A percentile compares a stretch with the other conserved stretches of the same genome.
These are phyloP conservation scores for Iberis amara DNA, from an alignment of 441 rosid species.

Conservation along the genomic window DNA sequence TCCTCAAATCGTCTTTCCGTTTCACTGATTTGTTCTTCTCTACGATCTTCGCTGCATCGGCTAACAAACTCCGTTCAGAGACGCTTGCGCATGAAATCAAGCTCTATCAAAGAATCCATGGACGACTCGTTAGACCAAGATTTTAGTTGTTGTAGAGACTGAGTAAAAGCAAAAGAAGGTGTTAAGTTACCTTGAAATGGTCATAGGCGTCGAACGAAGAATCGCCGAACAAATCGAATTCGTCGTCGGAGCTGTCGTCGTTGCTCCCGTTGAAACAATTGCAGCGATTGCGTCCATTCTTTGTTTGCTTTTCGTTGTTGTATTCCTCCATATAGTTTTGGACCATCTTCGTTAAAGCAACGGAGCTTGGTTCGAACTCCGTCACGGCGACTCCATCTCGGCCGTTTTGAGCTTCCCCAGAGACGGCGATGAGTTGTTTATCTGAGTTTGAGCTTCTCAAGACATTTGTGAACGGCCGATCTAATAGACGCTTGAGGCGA, in stretches of 20 bases:
- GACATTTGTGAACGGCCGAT: conserved; percentile 54
- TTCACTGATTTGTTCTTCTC: conserved; percentile 57
- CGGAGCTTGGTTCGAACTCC: conserved; percentile 82
- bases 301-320: conserved; percentile 56
- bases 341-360: conserved; percentile 78
- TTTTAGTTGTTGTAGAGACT: neutral
- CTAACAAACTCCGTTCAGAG: conserved; percentile 57
- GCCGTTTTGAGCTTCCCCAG: conserved; percentile 36
- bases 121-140: neutral
- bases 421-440: conserved; percentile 28
- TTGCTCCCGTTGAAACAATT: conserved; percentile 72
- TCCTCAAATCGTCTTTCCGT: conserved; percentile 53
- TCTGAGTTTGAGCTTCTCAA: conserved; percentile 47
- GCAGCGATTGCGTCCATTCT: conserved; percentile 60
- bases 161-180: neutral
- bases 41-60: conserved; percentile 50
- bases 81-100: conserved; percentile 58
- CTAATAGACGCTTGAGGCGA: conserved; percentile 71
- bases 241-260: conserved; percentile 80
- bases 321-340: conserved; percentile 69
- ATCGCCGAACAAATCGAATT: conserved; percentile 49
- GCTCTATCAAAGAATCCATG: conserved; percentile 38
- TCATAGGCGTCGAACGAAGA: conserved; percentile 44
- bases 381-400: conserved; percentile 32
- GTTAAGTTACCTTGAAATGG: conserved; percentile 50